Percentiles rank a stretch among this genome's conserved stretches.
These are phyloP conservation scores for Leccinum pallidistipes DNA, from an alignment of 1,284 basidiomycete species.

Conservation along the genomic window DNA sequence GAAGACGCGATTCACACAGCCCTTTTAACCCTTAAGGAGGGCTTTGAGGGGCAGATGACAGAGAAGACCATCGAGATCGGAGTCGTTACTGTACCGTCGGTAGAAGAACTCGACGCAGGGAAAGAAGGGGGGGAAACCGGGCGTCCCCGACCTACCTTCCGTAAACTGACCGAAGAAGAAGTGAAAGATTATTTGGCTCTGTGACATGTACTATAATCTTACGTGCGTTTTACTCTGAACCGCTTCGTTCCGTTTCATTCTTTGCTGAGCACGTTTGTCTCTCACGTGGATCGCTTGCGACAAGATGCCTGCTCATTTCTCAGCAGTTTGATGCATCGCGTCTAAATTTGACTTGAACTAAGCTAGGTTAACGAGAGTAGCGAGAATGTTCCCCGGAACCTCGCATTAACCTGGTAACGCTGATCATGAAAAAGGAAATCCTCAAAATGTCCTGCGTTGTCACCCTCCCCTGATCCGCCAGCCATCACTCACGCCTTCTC, in stretches of 20 bases:
- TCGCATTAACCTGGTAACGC: conserved; percentile 14
- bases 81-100: conserved; percentile 85
- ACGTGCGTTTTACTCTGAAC: conserved; percentile 33
- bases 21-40: conserved; percentile 97
- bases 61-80: conserved; percentile 99
- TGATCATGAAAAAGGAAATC: conserved; percentile 35
- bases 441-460: conserved; percentile 9
- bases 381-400: conserved; percentile 7
- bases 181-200: conserved; percentile 90
- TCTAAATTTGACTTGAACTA: conserved; percentile 6
- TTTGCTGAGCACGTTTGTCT: conserved; percentile 19
- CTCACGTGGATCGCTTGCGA: conserved; percentile 11
- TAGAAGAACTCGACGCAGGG: conserved; percentile 72
- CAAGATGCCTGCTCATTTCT: conserved; percentile 10
- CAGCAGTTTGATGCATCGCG: conserved; percentile 3
- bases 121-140: conserved; percentile 74
- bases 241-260: conserved; percentile 7
- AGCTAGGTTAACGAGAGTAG: conserved; percentile 7
- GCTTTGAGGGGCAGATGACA: conserved; percentile 99
- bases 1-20: conserved; percentile 99
- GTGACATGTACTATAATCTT: conserved; percentile 44
- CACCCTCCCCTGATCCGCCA: conserved; percentile 34
- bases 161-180: conserved; percentile 93
- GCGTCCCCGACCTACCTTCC: conserved; percentile 83
- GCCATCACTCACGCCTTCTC: conserved; percentile 33